phyloP scores from a whole-genome alignment of 2,329 filamentous ascomycete genomes.

The Ambrosiella cleistominuta region DNA sequence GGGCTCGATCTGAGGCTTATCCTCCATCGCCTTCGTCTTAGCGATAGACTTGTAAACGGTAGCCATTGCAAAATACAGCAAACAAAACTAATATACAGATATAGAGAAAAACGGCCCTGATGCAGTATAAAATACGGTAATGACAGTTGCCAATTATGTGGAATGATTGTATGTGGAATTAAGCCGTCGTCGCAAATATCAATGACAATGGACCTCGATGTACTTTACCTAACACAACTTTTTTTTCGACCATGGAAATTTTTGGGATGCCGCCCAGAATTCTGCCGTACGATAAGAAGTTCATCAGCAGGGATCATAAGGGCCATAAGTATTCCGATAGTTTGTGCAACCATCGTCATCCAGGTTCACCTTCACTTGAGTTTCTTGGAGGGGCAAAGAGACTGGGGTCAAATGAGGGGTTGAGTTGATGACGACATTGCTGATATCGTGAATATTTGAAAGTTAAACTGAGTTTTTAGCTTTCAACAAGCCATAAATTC shows the following conservation, averaged over 20 bases:
- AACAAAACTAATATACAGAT: background rate
- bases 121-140: background rate
- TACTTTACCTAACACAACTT: background rate
- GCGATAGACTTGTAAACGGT: constrained; percentile 60
- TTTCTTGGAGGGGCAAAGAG: background rate
- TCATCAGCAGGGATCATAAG: constrained; percentile 6
- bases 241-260: constrained; percentile 12
- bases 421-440: too few relatives aligned
- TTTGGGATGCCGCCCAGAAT: constrained; percentile 9
- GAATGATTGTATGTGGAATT: constrained; percentile 14
- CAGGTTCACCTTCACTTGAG: background rate
- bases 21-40: constrained; percentile 35
- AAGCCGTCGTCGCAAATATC: background rate
- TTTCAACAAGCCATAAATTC: too few relatives aligned
- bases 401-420: background rate
- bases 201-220: background rate
- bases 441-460: too few relatives aligned
- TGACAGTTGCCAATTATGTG: background rate
- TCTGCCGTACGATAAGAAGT: constrained; percentile 10
- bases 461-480: too few relatives aligned
- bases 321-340: constrained; percentile 3
- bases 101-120: background rate
- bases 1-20: constrained; percentile 27
- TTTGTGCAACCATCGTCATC: background rate
- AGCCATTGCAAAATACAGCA: constrained; percentile 34